These are phyloP conservation scores for Jacaranda copaia DNA, from an alignment of 257 asterid genomes.

Conservation along the genomic window DNA sequence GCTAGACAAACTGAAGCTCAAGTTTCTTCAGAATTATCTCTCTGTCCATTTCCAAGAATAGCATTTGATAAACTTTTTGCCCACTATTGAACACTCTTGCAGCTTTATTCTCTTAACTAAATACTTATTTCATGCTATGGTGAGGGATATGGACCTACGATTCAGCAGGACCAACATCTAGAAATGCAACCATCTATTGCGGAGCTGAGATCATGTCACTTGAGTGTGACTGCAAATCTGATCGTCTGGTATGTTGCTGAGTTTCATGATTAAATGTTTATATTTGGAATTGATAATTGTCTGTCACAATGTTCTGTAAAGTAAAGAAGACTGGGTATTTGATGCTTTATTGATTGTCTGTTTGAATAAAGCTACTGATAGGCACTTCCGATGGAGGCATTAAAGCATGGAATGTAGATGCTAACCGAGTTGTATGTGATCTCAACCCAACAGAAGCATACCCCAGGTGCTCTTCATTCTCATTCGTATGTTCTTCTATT, in stretches of 20 bases:
- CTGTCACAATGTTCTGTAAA: background rate
- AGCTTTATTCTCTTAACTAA: background rate
- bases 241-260: slow-evolving; percentile 77
- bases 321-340: slow-evolving; percentile 35
- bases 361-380: slow-evolving; percentile 85
- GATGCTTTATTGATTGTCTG: slow-evolving; percentile 45
- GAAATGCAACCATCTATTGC: slow-evolving; percentile 98
- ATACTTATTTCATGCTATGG: slow-evolving; percentile 31
- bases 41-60: no score
- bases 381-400: slow-evolving; percentile 99
- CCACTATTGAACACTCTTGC: background rate
- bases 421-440: slow-evolving; percentile 98
- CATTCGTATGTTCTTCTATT: slow-evolving; percentile 27
- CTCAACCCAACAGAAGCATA: slow-evolving; percentile 72
- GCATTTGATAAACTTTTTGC: no score
- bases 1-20: no score
- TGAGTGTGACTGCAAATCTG: slow-evolving; percentile 94
- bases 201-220: slow-evolving; percentile 96
- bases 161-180: slow-evolving; percentile 79
- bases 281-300: no score
- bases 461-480: slow-evolving; percentile 66
- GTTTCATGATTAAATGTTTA: background rate
- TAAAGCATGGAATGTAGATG: slow-evolving; percentile 97
- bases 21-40: no score
- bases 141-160: slow-evolving; percentile 82